phyloP scores from a whole-genome alignment of 1,284 basidiomycete genomes.

The Moesziomyces sp. region DNA sequence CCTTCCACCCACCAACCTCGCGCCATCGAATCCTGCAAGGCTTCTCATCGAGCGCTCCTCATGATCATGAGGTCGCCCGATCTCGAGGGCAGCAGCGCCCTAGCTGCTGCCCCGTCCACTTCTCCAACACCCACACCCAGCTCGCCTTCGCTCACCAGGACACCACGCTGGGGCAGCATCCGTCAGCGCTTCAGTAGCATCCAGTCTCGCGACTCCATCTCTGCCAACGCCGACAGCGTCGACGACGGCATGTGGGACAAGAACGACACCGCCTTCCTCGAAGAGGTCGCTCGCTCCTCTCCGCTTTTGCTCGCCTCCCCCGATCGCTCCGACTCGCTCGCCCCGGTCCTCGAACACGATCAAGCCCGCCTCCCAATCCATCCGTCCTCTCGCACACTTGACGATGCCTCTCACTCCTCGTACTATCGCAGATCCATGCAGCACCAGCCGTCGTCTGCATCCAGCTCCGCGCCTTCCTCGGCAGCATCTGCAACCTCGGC shows the following conservation, averaged over 20 bases:
- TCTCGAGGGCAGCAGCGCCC: not conserved
- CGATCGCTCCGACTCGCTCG: constrained; percentile 18
- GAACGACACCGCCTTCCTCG: constrained; percentile 49
- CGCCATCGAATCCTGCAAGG: not conserved
- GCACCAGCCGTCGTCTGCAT: constrained; percentile 5
- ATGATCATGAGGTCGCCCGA: not conserved
- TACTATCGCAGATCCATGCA: constrained; percentile 4
- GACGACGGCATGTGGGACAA: constrained; percentile 49
- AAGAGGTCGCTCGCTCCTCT: constrained; percentile 38
- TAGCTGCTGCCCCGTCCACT: constrained; percentile 3
- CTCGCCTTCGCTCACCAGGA: constrained; percentile 12
- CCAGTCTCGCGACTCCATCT: constrained; percentile 24
- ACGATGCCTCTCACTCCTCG: not conserved
- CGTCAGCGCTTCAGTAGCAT: constrained; percentile 43
- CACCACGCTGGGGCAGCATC: constrained; percentile 43
- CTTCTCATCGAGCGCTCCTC: not conserved
- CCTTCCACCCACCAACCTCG: not conserved
- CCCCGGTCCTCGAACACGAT: constrained; percentile 14
- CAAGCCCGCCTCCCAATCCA: constrained; percentile 1
- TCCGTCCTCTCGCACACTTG: constrained; percentile 3
- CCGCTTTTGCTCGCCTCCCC: constrained; percentile 13
- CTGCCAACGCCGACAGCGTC: constrained; percentile 22
- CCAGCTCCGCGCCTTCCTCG: constrained; percentile 11
- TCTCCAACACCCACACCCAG: constrained; percentile 7
- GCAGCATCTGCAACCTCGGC: constrained; percentile 15